These are phyloP conservation scores for Patellifolia procumbens DNA, from an alignment of 179 eudicot genomes.

Conservation along the genomic window DNA sequence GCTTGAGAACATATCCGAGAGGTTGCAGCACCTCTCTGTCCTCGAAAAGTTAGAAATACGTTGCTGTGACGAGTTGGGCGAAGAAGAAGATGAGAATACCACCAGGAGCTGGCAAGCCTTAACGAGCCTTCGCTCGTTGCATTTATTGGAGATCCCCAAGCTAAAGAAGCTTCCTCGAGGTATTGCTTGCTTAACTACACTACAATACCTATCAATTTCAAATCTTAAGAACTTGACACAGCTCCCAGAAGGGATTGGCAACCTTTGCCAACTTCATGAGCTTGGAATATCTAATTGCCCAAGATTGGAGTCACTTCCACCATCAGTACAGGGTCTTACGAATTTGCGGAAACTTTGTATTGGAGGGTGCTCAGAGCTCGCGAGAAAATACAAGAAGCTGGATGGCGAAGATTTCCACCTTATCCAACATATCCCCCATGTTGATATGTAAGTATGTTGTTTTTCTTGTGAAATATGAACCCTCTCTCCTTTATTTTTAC, in stretches of 20 bases:
- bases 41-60: not conserved
- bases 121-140: not conserved
- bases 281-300: not conserved
- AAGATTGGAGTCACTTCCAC: conserved; percentile 17
- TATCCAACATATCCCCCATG: conserved; percentile 17
- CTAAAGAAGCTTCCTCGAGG: not conserved
- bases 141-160: not conserved
- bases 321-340: conserved; percentile 1
- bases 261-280: not conserved
- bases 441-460: not conserved
- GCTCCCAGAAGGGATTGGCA: conserved; percentile 4
- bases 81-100: not conserved
- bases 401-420: conserved; percentile 18
- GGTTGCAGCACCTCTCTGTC: not conserved
- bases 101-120: not conserved
- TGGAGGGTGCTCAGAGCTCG: not conserved
- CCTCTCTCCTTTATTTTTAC: not conserved
- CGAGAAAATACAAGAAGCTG: conserved; percentile 4
- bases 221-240: not conserved
- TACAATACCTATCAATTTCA: not conserved
- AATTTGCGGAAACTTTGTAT: conserved; percentile 5
- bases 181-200: not conserved
- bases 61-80: not conserved
- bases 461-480: too few species aligned
- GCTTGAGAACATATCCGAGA: not conserved